Base-by-base conservation (phyloP, 1,139 yeast species). In the Debaryomyces nepalensis region DNA sequence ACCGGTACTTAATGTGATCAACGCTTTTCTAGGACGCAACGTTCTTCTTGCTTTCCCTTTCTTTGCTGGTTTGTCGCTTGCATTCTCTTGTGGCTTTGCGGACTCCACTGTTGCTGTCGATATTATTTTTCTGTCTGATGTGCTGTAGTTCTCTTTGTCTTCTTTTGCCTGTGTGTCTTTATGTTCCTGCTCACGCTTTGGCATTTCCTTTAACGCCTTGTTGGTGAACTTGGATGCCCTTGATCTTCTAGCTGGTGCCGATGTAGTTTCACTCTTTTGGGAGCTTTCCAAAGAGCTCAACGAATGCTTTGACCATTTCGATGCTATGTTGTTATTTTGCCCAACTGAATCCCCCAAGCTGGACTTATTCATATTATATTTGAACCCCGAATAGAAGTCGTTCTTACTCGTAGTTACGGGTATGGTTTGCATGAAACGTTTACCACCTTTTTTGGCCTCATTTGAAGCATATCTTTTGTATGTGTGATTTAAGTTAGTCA, bases 21-120 rank as follows among this genome's bases (percentile, higher is more conserved):
- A 84, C 1, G 97, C 96, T 66, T 88, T 93, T 54, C 70, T 77
- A 2, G 98, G 97, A 55, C 82, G 80, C 46, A 91, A 71, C 26
- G 79, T 75, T 65, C 97, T 79, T 64, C 81, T 79, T 66, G 77
- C 80, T 57, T 73, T 74, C 48, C 65, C 46, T 15, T 55, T 53
- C 12, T 40, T 26, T 18, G 43, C 24, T 10, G 46, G 37, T 20
- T 38, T 27, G 5, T 37, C 30, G 5, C 32, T 9, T 11, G 34
- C 32, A 18, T 36, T 44, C 16, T 34, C 18, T 20, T 40, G 15
- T 6, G 39, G 27, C 5, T 21, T 29, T 18, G 34, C 26, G 7
- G 41, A 35, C 20, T 41, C 44, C 14, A 14, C 35, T 16, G 19
- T 23, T 7, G 37, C 16, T 5, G 24, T 30, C 10, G 36, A 14